Conservation (phyloP, 257 asterid species). For the Cruciata laevipes region DNA sequence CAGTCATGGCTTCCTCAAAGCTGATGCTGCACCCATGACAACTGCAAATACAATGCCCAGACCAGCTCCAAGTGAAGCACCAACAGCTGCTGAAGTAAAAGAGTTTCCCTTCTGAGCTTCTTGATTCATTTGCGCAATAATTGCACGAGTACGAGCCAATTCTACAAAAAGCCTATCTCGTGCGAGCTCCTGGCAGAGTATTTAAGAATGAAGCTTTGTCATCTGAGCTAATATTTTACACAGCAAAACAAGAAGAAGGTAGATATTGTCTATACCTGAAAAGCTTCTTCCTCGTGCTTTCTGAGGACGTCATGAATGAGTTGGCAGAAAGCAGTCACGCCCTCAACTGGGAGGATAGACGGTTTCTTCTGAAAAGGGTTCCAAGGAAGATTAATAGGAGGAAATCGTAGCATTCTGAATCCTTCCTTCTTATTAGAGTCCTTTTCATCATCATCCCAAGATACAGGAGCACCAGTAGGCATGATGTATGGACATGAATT, state of each 20-base stretch:
- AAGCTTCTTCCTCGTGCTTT: conserved; percentile 71
- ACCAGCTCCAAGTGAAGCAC: conserved; percentile 97
- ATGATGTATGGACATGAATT: conserved; percentile 86
- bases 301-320: conserved; percentile 63
- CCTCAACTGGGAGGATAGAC: conserved; percentile 73
- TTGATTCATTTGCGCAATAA: conserved; percentile 39
- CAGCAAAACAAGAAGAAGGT: background rate
- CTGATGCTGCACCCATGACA: conserved; percentile 97
- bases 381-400: conserved; percentile 57
- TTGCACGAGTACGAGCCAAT: conserved; percentile 66
- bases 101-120: conserved; percentile 52
- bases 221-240: background rate
- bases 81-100: conserved; percentile 70
- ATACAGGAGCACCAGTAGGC: conserved; percentile 53
- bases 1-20: conserved; percentile 85
- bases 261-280: conserved; percentile 41
- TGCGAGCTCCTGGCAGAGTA: conserved; percentile 57
- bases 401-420: conserved; percentile 39
- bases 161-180: conserved; percentile 71
- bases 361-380: conserved; percentile 74
- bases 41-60: conserved; percentile 85
- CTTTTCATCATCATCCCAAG: conserved; percentile 49
- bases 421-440: conserved; percentile 33
- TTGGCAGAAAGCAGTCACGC: conserved; percentile 65
- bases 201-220: no score